Conservation (phyloP, 2,329 filamentous ascomycete genomes). For the Calonectria pauciramosa region DNA sequence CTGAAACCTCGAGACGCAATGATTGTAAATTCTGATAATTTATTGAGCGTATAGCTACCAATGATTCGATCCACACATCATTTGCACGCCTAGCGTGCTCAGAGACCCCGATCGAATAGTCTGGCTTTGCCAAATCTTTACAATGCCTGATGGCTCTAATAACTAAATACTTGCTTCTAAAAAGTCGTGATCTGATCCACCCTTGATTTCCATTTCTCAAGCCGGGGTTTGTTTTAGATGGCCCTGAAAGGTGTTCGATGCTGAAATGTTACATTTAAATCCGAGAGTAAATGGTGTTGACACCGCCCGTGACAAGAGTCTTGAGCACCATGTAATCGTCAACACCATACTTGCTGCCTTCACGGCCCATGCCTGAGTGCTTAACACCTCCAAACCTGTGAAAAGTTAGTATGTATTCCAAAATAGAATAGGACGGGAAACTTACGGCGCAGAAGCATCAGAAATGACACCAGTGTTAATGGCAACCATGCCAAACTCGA, state of each 20-base stretch:
- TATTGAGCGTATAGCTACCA: neutral
- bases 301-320: slow-evolving; percentile 61
- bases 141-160: neutral
- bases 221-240: neutral
- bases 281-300: slow-evolving; percentile 56
- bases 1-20: neutral
- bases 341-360: slow-evolving; percentile 72
- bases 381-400: slow-evolving; percentile 71
- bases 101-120: neutral
- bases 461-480: slow-evolving; percentile 67
- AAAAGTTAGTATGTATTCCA: slow-evolving; percentile 20
- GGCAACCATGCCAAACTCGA: slow-evolving; percentile 79
- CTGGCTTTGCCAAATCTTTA: neutral
- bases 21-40: neutral
- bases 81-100: neutral
- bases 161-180: no score
- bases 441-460: slow-evolving; percentile 45
- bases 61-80: no score
- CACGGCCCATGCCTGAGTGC: slow-evolving; percentile 71
- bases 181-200: no score
- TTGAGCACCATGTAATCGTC: slow-evolving; percentile 72
- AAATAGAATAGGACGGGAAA: neutral
- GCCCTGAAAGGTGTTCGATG: no score
- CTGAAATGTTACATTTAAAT: neutral
- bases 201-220: neutral